Evolutionary conservation across 306 rosid species (phyloP).

Genomic region (Ochetophila trinervis): DNA sequence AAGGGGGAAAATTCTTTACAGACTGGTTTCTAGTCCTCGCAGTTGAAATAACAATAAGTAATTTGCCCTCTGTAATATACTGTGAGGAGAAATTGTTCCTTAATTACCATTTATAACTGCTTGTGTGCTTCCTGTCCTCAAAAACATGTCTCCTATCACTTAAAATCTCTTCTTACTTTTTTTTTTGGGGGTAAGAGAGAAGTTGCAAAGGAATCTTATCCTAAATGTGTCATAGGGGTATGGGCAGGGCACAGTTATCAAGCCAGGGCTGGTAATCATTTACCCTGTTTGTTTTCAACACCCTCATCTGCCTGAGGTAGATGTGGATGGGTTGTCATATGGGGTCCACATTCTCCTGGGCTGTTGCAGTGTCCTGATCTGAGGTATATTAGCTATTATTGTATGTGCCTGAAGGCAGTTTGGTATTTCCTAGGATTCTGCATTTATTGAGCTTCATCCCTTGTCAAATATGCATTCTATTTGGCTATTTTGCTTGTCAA

Average conservation of each 20-base stretch:
- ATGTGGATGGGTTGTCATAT: slow-evolving; percentile 11
- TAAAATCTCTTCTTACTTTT: not conserved
- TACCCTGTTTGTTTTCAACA: slow-evolving; percentile 23
- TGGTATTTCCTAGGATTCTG: too few relatives aligned
- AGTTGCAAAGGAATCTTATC: slow-evolving; percentile 31
- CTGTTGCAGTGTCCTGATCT: not conserved
- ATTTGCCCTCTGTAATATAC: not conserved
- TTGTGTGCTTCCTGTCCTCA: slow-evolving; percentile 24
- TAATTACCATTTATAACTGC: slow-evolving; percentile 17
- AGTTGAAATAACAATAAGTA: not conserved
- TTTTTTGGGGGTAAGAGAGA: not conserved
- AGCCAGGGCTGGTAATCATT: slow-evolving; percentile 16
- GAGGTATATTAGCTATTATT: slow-evolving; percentile 7
- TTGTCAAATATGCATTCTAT: too few relatives aligned
- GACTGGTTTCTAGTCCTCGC: not conserved
- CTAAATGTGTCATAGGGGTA: slow-evolving; percentile 24
- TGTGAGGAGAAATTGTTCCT: not conserved
- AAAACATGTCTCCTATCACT: slow-evolving; percentile 19
- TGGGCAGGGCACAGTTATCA: slow-evolving; percentile 36
- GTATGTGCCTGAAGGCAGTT: not conserved
- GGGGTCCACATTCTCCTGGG: slow-evolving; percentile 13
- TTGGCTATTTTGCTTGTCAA: not conserved
- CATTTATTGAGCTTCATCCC: not conserved
- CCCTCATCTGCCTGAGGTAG: slow-evolving; percentile 5
- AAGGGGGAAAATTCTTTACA: not conserved